A percentile compares a stretch with the other conserved stretches of the same genome.
These are phyloP conservation scores for Polytrichum commune DNA, from an alignment of 225 moss, liverwort and hornwort species.

Conservation along the genomic window DNA sequence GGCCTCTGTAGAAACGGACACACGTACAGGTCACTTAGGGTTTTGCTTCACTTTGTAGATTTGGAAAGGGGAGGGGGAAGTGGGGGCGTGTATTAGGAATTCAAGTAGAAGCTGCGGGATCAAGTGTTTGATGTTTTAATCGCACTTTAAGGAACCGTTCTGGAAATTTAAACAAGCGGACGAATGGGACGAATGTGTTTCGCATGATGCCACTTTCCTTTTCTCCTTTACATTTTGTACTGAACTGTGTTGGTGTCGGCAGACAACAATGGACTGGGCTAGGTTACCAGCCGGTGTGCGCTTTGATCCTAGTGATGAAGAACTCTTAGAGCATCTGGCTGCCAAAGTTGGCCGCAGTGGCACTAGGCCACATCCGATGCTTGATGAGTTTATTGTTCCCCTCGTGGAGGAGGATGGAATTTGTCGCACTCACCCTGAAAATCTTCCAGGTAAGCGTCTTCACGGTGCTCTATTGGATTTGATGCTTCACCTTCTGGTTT, in stretches of 20 bases:
- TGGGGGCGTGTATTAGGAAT: no score
- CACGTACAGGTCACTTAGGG: no score
- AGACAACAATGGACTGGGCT: conserved; percentile 53
- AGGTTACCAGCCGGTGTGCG: conserved; percentile 84
- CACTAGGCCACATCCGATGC: conserved; percentile 42
- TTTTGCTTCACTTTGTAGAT: no score
- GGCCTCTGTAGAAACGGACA: no score
- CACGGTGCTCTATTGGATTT: not conserved
- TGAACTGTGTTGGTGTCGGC: conserved; percentile 17
- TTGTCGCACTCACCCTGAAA: conserved; percentile 79
- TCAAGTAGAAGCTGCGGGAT: no score
- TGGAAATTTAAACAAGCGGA: not conserved
- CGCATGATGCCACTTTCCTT: not conserved
- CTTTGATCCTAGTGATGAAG: conserved; percentile 92
- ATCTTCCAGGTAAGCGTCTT: conserved; percentile 53
- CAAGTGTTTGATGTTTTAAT: not conserved
- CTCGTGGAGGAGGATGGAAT: conserved; percentile 83
- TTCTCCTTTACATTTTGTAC: not conserved
- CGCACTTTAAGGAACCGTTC: not conserved
- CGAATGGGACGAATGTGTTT: not conserved
- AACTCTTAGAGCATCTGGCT: conserved; percentile 66
- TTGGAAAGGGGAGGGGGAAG: no score
- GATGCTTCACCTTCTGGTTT: not conserved
- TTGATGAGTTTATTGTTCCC: conserved; percentile 62
- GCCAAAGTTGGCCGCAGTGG: conserved; percentile 46